These are phyloP conservation scores for Mucor circinelloides DNA, from an alignment of 371 early-diverging fungal species.

Conservation along the genomic window DNA sequence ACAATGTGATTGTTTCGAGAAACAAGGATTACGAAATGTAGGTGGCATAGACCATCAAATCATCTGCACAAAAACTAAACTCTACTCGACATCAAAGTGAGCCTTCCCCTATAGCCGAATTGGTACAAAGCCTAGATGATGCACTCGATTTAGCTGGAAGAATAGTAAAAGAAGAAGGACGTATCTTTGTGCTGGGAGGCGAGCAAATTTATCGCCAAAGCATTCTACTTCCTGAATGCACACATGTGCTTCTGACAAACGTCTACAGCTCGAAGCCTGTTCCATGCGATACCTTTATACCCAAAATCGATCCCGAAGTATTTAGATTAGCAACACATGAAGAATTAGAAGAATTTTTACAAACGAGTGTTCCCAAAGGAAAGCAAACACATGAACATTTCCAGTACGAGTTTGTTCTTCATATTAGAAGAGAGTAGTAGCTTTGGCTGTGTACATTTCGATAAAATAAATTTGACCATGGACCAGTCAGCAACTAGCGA, in stretches of 20 bases:
- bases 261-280: conserved; percentile 42
- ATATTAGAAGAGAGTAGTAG: conserved; percentile 24
- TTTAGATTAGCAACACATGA: conserved; percentile 37
- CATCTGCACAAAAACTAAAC: neutral
- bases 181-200: conserved; percentile 69
- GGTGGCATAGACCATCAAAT: conserved; percentile 2
- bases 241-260: conserved; percentile 63
- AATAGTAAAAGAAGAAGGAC: conserved; percentile 15
- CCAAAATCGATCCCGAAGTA: conserved; percentile 42
- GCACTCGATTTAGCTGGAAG: conserved; percentile 13
- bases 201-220: conserved; percentile 61
- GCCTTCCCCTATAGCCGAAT: conserved; percentile 1
- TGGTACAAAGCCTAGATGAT: conserved; percentile 19
- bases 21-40: conserved; percentile 56
- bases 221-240: conserved; percentile 53
- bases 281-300: conserved; percentile 74
- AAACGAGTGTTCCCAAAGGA: conserved; percentile 49
- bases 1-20: conserved; percentile 86
- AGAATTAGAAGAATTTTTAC: conserved; percentile 45
- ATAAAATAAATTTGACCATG: neutral
- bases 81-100: neutral
- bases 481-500: too few relatives aligned
- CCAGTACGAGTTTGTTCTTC: conserved; percentile 50
- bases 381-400: conserved; percentile 44
- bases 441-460: neutral